Conservation (phyloP, 1,284 basidiomycete genomes). For the Heterobasidion parviporum region DNA sequence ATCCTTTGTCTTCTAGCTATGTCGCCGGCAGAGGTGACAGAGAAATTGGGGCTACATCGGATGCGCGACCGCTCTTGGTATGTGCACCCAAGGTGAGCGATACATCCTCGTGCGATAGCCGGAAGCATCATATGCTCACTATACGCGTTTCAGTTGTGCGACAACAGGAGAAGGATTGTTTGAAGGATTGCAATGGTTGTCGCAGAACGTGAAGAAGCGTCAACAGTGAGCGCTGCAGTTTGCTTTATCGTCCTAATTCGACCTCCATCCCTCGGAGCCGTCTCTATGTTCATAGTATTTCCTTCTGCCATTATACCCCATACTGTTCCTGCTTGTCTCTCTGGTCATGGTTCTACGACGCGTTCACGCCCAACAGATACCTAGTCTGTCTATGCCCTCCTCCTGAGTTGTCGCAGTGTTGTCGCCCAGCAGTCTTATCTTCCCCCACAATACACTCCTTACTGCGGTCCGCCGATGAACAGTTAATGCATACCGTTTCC, state of each 20-base stretch:
- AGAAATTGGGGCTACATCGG: conserved; percentile 90
- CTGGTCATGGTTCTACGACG: conserved; percentile 25
- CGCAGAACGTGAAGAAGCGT: conserved; percentile 91
- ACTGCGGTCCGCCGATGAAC: neutral
- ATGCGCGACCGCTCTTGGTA: conserved; percentile 99
- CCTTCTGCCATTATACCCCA: conserved; percentile 19
- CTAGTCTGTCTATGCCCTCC: neutral
- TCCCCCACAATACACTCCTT: conserved; percentile 2
- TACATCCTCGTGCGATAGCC: neutral
- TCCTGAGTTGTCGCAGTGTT: neutral
- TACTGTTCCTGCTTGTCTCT: conserved; percentile 19
- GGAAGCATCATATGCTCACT: conserved; percentile 1
- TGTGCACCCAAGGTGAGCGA: conserved; percentile 88
- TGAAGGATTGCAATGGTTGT: conserved; percentile 94
- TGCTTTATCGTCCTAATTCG: conserved; percentile 3
- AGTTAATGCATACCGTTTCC: neutral
- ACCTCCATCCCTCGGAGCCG: conserved; percentile 13
- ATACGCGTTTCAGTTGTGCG: conserved; percentile 59
- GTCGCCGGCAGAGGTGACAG: conserved; percentile 98
- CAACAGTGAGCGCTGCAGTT: conserved; percentile 42
- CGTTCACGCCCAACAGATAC: conserved; percentile 14
- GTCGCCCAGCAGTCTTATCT: neutral
- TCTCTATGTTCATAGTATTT: conserved; percentile 4
- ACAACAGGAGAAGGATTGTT: conserved; percentile 93
- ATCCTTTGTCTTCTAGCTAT: conserved; percentile 59